Evolutionary conservation across 2,329 filamentous ascomycete species (phyloP).

Genomic region (Zymoseptoria crescenta): DNA sequence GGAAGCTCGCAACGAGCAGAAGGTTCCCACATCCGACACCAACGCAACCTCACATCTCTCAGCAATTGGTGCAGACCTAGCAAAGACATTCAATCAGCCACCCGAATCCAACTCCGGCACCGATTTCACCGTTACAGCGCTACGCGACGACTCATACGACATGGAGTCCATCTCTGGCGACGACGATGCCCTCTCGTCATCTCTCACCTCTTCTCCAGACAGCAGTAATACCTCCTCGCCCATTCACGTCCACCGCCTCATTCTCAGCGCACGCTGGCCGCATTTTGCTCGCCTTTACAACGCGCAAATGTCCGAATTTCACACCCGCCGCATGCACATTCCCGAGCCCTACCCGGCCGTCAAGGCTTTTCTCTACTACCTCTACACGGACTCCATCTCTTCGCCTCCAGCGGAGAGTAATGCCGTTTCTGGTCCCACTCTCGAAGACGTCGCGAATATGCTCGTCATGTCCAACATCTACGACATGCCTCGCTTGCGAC

Average conservation of each 20-base stretch:
- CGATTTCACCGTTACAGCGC: constrained; percentile 85
- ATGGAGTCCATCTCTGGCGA: constrained; percentile 59
- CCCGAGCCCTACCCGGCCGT: constrained; percentile 93
- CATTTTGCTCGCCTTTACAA: constrained; percentile 90
- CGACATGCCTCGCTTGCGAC: constrained; percentile 85
- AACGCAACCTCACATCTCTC: constrained; percentile 45
- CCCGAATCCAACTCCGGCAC: constrained; percentile 78
- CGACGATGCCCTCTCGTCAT: constrained; percentile 13
- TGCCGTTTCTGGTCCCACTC: constrained; percentile 41
- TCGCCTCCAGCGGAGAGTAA: constrained; percentile 20
- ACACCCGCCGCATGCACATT: constrained; percentile 95
- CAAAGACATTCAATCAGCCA: constrained; percentile 75
- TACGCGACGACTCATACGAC: constrained; percentile 56
- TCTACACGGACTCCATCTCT: constrained; percentile 88
- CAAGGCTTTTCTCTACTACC: constrained; percentile 87
- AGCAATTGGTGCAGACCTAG: constrained; percentile 76
- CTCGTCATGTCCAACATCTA: constrained; percentile 98
- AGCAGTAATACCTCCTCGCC: constrained; percentile 57
- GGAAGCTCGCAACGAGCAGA: constrained; percentile 31
- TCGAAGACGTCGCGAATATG: constrained; percentile 84
- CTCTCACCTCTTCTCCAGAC: constrained; percentile 8
- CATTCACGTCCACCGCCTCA: constrained; percentile 91
- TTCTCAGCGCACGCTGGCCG: constrained; percentile 90
- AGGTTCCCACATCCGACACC: constrained; percentile 47
- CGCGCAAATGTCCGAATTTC: constrained; percentile 94